phyloP scores from a whole-genome alignment of 2,329 filamentous ascomycete species.

The Aspergillus sp. region DNA sequence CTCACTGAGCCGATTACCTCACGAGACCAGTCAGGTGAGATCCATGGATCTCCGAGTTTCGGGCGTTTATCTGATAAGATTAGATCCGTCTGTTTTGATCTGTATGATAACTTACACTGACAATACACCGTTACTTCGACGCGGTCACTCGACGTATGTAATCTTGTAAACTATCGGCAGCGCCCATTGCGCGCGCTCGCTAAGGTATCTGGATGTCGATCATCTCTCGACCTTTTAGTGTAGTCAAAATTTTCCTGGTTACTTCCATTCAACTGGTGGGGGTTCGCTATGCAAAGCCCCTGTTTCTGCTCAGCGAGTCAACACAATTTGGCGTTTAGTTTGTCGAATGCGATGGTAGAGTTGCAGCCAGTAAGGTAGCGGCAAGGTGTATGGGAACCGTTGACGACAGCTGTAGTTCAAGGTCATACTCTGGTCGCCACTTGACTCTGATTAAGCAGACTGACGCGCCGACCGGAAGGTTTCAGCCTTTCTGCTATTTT shows the following conservation, averaged over 20 bases:
- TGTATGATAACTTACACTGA: not conserved
- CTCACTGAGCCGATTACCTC: constrained; percentile 2
- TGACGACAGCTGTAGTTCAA: too few relatives aligned
- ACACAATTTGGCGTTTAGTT: too few relatives aligned
- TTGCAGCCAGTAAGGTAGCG: too few relatives aligned
- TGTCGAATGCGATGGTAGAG: too few relatives aligned
- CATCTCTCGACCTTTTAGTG: not conserved
- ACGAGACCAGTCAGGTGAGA: constrained; percentile 10
- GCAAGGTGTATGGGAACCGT: too few relatives aligned
- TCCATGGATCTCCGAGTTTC: constrained; percentile 23
- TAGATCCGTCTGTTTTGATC: constrained; percentile 27
- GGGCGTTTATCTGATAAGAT: constrained; percentile 34
- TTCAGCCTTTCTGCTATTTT: not conserved
- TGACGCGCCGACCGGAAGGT: not conserved
- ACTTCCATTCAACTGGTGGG: not conserved
- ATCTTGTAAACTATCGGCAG: not conserved
- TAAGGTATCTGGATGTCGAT: not conserved
- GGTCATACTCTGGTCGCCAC: too few relatives aligned
- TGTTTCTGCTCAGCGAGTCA: not conserved
- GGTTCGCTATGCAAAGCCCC: not conserved
- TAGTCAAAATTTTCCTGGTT: not conserved
- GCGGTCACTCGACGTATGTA: not conserved
- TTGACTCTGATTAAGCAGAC: not conserved
- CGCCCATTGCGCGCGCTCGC: not conserved
- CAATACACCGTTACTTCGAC: not conserved